phyloP scores from a whole-genome alignment of 805 yeast species.

The Wickerhamomyces subpelliculosus region DNA sequence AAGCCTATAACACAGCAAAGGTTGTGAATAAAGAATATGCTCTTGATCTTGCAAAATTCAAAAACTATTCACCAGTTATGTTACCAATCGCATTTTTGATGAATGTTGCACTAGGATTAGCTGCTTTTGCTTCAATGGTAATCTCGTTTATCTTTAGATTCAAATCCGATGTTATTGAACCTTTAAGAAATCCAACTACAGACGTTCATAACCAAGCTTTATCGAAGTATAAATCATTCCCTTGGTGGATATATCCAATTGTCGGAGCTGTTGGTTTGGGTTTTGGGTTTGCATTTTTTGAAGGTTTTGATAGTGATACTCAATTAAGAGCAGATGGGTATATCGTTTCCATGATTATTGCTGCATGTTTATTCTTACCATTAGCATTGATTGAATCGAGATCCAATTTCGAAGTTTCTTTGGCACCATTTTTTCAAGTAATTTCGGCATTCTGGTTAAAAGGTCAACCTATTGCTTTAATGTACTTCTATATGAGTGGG shows the following conservation, averaged over 20 bases:
- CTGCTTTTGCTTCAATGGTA: not conserved
- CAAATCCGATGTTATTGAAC: not conserved
- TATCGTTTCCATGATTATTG: not conserved
- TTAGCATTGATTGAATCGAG: not conserved
- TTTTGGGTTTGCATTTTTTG: not conserved
- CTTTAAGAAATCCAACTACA: not conserved
- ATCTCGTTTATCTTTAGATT: not conserved
- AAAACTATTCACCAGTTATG: conserved; percentile 57
- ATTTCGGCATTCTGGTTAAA: conserved; percentile 62
- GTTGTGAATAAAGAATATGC: conserved; percentile 37
- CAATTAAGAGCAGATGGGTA: not conserved
- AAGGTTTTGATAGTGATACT: not conserved
- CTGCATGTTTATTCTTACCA: not conserved
- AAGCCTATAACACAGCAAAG: conserved; percentile 40
- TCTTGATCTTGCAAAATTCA: conserved; percentile 41
- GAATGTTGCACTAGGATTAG: not conserved
- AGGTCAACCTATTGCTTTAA: conserved; percentile 52
- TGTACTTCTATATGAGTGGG: conserved; percentile 55
- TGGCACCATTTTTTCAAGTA: conserved; percentile 26
- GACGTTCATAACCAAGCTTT: not conserved
- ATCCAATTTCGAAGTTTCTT: not conserved
- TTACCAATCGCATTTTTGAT: conserved; percentile 26
- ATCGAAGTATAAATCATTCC: not conserved
- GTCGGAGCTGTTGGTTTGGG: not conserved
- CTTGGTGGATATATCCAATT: not conserved